Base-by-base conservation (phyloP, 441 rosid species). In the Pelargonium australe region DNA sequence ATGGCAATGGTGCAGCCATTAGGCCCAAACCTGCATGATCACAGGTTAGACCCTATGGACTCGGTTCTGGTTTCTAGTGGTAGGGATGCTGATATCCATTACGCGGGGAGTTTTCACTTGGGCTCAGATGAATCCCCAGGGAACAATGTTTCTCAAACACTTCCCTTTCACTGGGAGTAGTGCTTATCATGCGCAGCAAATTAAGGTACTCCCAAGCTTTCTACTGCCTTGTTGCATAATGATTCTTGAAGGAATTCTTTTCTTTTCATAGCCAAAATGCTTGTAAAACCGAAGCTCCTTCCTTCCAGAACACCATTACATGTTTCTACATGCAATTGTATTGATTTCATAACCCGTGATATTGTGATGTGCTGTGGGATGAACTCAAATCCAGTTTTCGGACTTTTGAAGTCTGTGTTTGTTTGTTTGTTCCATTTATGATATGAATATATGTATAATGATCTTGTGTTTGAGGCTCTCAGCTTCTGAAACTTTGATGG, bases 121-220 rank as follows among this genome's bases (percentile, higher is more conserved):
- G 81, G 66, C 58, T 79, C 80, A 34, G 83, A 80, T 63, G 85
- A 77, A 69, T 81, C 82, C 17, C 75, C 77, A 7, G 80, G 75
- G 0, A 76, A 74, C 78, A 78, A 76, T 66, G 78, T 82, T 70
- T 78, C 86, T 31, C 88, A 80, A 67, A 76, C 85, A 13, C 80
- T 88, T 80, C 92, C 91, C 63, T 85, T 88, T 76, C 87, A 77
- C 14, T 87, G 95, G 96, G 84, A 86, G 78, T 82, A 80, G 70
- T 53, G 67, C 4, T 10, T 0, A 11, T 43, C 49, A 3, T 2
- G 6, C 34, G 34, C 3, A 28, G 40, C 7, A 34, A 34, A 34
- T 34, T 34, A 64, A 64, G 19, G 16, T 47, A 64, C 19, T 31
- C 40, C 31, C 16, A 5, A 55, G 34, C 31, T 31, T 69, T 16